A percentile compares a stretch with the other conserved stretches of the same genome.
These are phyloP conservation scores for Vaccinium darrowii DNA, from an alignment of 148 eudicot species.

Conservation along the genomic window DNA sequence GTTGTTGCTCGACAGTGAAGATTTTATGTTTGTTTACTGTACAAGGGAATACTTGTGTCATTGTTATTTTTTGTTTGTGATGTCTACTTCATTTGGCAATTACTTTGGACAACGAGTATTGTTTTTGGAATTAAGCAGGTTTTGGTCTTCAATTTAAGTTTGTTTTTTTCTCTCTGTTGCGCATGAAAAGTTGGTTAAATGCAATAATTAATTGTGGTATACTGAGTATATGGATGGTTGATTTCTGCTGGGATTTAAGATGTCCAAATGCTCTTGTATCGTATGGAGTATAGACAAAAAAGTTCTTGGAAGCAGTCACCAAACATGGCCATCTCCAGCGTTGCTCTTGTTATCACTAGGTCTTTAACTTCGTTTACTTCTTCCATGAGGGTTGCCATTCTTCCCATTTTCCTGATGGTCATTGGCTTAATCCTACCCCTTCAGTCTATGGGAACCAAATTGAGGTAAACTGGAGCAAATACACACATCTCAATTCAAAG, in stretches of 20 bases:
- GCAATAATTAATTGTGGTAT: background rate
- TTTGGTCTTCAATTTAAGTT: background rate
- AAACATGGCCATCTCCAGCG: background rate
- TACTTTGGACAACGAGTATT: background rate
- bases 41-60: background rate
- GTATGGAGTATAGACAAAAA: background rate
- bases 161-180: background rate
- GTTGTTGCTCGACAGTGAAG: conserved; percentile 31
- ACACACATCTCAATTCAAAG: background rate
- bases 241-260: background rate
- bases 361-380: background rate
- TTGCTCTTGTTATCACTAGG: background rate
- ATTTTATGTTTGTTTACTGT: background rate
- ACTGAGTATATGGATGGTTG: background rate
- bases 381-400: background rate
- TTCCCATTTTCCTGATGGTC: background rate
- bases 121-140: background rate
- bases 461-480: background rate
- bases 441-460: background rate
- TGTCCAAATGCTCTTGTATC: background rate
- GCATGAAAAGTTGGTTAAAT: background rate
- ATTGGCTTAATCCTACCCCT: background rate
- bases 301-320: background rate
- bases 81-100: background rate
- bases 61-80: background rate